These are phyloP conservation scores for Cubamyces sp. DNA, from an alignment of 768 basidiomycete species.

Conservation along the genomic window DNA sequence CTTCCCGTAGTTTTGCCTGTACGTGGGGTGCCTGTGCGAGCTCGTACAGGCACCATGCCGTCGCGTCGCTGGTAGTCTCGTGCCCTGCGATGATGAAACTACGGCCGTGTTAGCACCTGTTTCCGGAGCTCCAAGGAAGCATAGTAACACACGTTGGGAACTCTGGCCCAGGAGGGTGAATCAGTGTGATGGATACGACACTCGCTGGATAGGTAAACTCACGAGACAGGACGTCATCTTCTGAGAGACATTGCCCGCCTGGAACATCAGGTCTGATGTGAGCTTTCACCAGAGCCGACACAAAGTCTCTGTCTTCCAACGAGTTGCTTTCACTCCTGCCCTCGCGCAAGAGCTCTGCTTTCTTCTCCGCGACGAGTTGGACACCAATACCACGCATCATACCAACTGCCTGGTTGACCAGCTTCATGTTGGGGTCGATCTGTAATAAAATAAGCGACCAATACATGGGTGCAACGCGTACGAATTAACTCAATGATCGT, in stretches of 20 bases:
- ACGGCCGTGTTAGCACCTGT: constrained; percentile 40
- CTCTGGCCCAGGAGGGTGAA: constrained; percentile 15
- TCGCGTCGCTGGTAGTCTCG: constrained; percentile 46
- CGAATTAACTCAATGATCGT: too few species aligned
- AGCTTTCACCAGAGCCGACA: constrained; percentile 53
- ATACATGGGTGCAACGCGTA: too few species aligned
- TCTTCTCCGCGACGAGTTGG: constrained; percentile 37
- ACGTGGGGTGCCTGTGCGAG: constrained; percentile 43
- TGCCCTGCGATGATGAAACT: constrained; percentile 42
- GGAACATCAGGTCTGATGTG: constrained; percentile 66
- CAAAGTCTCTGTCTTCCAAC: constrained; percentile 11
- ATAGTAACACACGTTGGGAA: constrained; percentile 25
- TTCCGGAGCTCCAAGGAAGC: not conserved
- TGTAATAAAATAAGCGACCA: too few species aligned
- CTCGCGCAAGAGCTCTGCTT: constrained; percentile 37
- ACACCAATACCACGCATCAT: constrained; percentile 36
- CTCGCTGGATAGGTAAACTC: constrained; percentile 25
- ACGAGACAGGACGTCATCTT: constrained; percentile 65
- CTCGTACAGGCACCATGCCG: constrained; percentile 42
- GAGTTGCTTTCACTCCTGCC: constrained; percentile 38
- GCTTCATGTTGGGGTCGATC: not conserved
- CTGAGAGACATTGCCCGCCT: constrained; percentile 56
- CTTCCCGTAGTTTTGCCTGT: constrained; percentile 44
- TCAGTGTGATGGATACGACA: too few species aligned
- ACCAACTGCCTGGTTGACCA: constrained; percentile 14